These are phyloP conservation scores for Pelargonium fulgidum DNA, from an alignment of 441 rosid species.

Conservation along the genomic window DNA sequence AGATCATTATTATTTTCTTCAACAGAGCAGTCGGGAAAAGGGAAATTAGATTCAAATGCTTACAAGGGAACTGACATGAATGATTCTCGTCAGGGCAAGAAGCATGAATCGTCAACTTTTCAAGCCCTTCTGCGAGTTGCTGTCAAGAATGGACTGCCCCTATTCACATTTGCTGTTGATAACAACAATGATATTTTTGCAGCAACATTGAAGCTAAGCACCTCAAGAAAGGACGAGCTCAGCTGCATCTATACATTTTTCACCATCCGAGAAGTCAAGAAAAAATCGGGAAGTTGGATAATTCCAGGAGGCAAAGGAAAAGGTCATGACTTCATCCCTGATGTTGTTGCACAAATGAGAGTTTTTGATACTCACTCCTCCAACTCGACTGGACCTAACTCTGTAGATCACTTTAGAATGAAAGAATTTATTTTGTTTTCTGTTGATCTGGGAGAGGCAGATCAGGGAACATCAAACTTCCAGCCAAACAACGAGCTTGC, in stretches of 20 bases:
- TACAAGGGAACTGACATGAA: constrained; percentile 32
- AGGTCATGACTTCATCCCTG: constrained; percentile 54
- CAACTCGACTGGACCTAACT: constrained; percentile 22
- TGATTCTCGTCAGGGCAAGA: constrained; percentile 39
- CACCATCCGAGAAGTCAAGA: constrained; percentile 59
- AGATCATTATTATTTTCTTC: constrained; percentile 34
- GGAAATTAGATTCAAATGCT: constrained; percentile 29
- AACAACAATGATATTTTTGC: constrained; percentile 62
- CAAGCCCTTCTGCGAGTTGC: constrained; percentile 82
- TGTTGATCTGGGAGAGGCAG: constrained; percentile 39
- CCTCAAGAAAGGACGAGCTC: constrained; percentile 43
- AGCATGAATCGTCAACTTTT: constrained; percentile 32
- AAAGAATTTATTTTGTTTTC: constrained; percentile 68
- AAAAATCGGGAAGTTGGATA: constrained; percentile 71
- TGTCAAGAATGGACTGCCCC: constrained; percentile 72
- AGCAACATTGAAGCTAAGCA: constrained; percentile 57
- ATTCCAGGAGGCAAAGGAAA: constrained; percentile 54
- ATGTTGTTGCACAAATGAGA: constrained; percentile 70
- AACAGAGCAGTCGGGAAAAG: constrained; percentile 32
- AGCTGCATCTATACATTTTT: constrained; percentile 67
- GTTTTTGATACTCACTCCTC: constrained; percentile 49
- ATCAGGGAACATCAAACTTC: constrained; percentile 37
- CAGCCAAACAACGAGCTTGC: constrained; percentile 72
- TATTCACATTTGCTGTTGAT: constrained; percentile 77
- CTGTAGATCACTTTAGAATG: constrained; percentile 27